Evolutionary conservation across 2,329 filamentous ascomycete species (phyloP).

Genomic region (Hymenoscyphus linearis): DNA sequence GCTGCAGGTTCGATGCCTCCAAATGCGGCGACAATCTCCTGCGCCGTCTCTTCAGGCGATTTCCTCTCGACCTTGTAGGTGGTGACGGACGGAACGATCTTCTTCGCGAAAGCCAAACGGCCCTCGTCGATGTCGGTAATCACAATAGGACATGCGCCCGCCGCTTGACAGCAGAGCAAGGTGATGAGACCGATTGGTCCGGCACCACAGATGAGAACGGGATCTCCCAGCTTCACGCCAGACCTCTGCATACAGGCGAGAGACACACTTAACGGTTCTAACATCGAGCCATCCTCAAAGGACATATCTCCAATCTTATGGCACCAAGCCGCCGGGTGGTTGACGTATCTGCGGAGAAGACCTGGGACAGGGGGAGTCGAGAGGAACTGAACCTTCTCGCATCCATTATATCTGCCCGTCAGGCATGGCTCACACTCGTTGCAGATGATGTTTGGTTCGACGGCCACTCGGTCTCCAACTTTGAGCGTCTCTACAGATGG

Average conservation of each 20-base stretch:
- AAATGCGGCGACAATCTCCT: conserved; percentile 61
- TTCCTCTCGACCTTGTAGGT: conserved; percentile 72
- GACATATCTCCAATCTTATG: conserved; percentile 93
- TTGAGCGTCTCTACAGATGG: conserved; percentile 73
- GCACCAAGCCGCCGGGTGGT: conserved; percentile 91
- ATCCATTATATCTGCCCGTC: conserved; percentile 92
- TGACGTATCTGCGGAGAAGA: conserved; percentile 85
- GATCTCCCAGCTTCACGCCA: conserved; percentile 75
- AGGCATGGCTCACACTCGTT: conserved; percentile 84
- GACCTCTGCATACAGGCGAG: conserved; percentile 84
- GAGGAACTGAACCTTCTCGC: conserved; percentile 77
- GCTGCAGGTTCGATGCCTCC: conserved; percentile 76
- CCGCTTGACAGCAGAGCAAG: conserved; percentile 75
- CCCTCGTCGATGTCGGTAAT: conserved; percentile 93
- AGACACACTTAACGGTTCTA: conserved; percentile 87
- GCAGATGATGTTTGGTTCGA: conserved; percentile 94
- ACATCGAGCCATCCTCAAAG: conserved; percentile 83
- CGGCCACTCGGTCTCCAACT: conserved; percentile 82
- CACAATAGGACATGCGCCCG: conserved; percentile 83
- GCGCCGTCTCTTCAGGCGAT: conserved; percentile 66
- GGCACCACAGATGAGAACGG: conserved; percentile 84
- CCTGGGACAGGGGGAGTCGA: conserved; percentile 88
- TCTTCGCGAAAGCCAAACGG: conserved; percentile 76
- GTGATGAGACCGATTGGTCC: conserved; percentile 92
- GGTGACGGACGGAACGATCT: conserved; percentile 70